These are phyloP conservation scores for Penicillium crystallinum DNA, from an alignment of 495 filamentous ascomycete genomes.

Conservation along the genomic window DNA sequence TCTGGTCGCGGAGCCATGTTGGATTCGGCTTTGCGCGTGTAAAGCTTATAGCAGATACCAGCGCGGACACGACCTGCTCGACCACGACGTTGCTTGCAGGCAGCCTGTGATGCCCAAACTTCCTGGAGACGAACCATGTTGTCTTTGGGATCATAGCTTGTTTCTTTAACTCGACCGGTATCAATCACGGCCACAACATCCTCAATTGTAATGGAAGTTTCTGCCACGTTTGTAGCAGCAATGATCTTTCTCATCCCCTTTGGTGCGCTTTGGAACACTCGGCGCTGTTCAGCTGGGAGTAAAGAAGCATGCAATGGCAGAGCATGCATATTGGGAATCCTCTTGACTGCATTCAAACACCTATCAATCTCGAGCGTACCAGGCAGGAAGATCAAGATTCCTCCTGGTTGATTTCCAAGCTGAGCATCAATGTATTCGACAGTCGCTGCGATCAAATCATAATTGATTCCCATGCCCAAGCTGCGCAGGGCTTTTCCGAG, in stretches of 20 bases:
- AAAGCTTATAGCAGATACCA: constrained; percentile 93
- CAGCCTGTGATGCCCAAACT: constrained; percentile 90
- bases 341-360: constrained; percentile 64
- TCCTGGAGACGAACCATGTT: constrained; percentile 94
- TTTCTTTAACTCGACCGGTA: constrained; percentile 92
- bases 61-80: constrained; percentile 88
- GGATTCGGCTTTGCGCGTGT: constrained; percentile 73
- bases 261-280: constrained; percentile 76
- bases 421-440: constrained; percentile 75
- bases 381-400: constrained; percentile 90
- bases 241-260: constrained; percentile 83
- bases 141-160: constrained; percentile 83
- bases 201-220: constrained; percentile 97
- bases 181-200: constrained; percentile 97
- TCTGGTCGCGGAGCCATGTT: constrained; percentile 90
- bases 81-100: constrained; percentile 94
- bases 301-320: constrained; percentile 92
- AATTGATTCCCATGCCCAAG: constrained; percentile 85
- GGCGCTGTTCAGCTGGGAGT: constrained; percentile 75
- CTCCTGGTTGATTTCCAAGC: constrained; percentile 64
- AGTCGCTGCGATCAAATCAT: constrained; percentile 75
- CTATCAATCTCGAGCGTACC: constrained; percentile 81
- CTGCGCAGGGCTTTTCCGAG: constrained; percentile 65
- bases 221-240: constrained; percentile 91
- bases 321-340: constrained; percentile 66